These are phyloP conservation scores for Teratosphaeria destructans DNA, from an alignment of 2,329 filamentous ascomycete species.

Conservation along the genomic window DNA sequence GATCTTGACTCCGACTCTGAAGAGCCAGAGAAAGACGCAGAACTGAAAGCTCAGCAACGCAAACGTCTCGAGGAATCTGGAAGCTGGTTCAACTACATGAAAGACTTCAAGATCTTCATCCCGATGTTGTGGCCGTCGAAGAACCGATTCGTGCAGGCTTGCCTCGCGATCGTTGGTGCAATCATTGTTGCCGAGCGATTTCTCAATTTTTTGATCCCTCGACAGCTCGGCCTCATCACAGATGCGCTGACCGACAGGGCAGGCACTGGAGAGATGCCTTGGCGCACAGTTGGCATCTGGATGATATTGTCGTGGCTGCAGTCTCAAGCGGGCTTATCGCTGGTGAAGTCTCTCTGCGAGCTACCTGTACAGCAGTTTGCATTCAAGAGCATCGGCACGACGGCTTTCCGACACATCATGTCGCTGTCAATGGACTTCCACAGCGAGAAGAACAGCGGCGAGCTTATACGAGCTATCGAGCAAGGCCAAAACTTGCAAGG, in stretches of 20 bases:
- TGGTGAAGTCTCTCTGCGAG: slow-evolving; percentile 43
- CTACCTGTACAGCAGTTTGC: slow-evolving; percentile 47
- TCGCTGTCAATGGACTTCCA: slow-evolving; percentile 62
- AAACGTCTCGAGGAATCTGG: slow-evolving; percentile 64
- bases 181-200: slow-evolving; percentile 61
- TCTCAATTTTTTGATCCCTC: slow-evolving; percentile 67
- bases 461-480: slow-evolving; percentile 54
- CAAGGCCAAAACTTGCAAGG: slow-evolving; percentile 52
- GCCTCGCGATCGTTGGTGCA: slow-evolving; percentile 54
- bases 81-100: slow-evolving; percentile 67
- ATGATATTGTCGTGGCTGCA: slow-evolving; percentile 39
- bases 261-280: slow-evolving; percentile 38
- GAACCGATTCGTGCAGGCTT: slow-evolving; percentile 55
- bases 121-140: slow-evolving; percentile 70
- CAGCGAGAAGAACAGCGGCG: slow-evolving; percentile 52
- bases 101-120: slow-evolving; percentile 62
- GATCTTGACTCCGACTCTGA: slow-evolving; percentile 36
- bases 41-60: slow-evolving; percentile 41
- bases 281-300: slow-evolving; percentile 44
- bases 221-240: slow-evolving; percentile 69
- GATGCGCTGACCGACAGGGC: slow-evolving; percentile 50
- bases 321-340: slow-evolving; percentile 41
- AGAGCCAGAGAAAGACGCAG: slow-evolving; percentile 46
- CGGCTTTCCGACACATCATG: slow-evolving; percentile 59
- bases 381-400: slow-evolving; percentile 47